These are phyloP conservation scores for Leptodontidium sp. DNA, from an alignment of 2,329 filamentous ascomycete species.

Conservation along the genomic window DNA sequence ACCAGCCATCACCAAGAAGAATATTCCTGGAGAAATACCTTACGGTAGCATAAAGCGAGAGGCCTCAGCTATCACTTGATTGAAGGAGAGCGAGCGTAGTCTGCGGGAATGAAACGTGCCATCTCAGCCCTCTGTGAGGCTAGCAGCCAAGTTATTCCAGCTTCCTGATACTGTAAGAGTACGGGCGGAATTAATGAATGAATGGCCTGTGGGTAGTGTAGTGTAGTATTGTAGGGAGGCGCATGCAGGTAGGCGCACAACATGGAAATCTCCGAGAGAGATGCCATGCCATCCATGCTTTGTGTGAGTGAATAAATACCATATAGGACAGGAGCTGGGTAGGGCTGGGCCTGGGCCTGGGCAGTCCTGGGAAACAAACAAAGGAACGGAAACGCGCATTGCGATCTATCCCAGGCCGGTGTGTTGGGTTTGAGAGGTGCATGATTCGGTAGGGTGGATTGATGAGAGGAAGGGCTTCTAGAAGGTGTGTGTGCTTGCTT, in stretches of 20 bases:
- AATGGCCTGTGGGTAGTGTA: not conserved
- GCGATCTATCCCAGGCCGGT: not conserved
- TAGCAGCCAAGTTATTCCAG: not conserved
- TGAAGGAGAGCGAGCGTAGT: too few species aligned
- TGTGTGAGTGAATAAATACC: not conserved
- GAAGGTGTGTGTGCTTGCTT: not conserved
- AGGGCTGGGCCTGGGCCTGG: too few species aligned
- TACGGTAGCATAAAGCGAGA: too few species aligned
- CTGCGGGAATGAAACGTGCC: not conserved
- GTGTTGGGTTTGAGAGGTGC: slow-evolving; percentile 5
- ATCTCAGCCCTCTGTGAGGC: not conserved
- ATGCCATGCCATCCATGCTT: not conserved
- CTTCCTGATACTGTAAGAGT: not conserved
- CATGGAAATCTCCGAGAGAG: slow-evolving; percentile 12
- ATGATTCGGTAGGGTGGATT: not conserved
- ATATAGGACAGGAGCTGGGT: too few species aligned
- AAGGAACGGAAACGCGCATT: not conserved
- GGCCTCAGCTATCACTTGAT: too few species aligned
- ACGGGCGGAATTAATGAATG: too few species aligned
- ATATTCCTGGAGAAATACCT: too few species aligned
- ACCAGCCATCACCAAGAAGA: not conserved
- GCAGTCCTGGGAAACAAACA: not conserved
- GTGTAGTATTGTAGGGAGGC: too few species aligned
- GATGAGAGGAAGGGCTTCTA: slow-evolving; percentile 4
- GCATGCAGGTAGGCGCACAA: not conserved